Evolutionary conservation across 805 yeast species (phyloP).

Genomic region (Cyberlindnera sargentensis): DNA sequence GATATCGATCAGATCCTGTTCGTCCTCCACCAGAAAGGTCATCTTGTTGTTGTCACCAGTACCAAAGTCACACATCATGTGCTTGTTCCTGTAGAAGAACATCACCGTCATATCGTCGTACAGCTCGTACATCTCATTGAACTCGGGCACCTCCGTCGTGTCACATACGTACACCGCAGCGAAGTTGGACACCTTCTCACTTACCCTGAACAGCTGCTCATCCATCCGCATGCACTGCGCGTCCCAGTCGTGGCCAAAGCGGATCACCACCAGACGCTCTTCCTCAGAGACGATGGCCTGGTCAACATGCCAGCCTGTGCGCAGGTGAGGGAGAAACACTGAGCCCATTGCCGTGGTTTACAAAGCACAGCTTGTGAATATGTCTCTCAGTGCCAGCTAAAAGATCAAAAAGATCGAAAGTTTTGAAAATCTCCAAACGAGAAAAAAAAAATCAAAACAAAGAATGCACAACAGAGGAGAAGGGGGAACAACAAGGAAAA

Average conservation of each 20-base stretch:
- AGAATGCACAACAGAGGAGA: not conserved
- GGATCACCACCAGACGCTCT: slow-evolving; percentile 75
- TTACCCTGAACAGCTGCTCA: slow-evolving; percentile 69
- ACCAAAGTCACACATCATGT: slow-evolving; percentile 98
- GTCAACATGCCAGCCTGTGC: slow-evolving; percentile 91
- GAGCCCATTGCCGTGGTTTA: slow-evolving; percentile 51
- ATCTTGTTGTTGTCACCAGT: slow-evolving; percentile 96
- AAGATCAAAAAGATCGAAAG: no score
- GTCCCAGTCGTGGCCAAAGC: slow-evolving; percentile 81
- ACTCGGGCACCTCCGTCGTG: slow-evolving; percentile 83
- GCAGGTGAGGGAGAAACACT: slow-evolving; percentile 72
- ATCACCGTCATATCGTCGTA: slow-evolving; percentile 88
- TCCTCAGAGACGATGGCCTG: slow-evolving; percentile 87
- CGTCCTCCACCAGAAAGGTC: slow-evolving; percentile 69
- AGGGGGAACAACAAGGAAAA: no score
- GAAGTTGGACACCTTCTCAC: slow-evolving; percentile 80
- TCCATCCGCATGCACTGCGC: slow-evolving; percentile 86
- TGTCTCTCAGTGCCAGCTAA: no score
- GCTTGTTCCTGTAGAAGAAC: slow-evolving; percentile 91
- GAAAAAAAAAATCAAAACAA: not conserved
- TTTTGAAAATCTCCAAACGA: not conserved
- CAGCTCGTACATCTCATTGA: slow-evolving; percentile 81
- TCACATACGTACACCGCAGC: slow-evolving; percentile 88
- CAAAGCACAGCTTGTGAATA: no score
- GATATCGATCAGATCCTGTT: slow-evolving; percentile 87